Conservation (phyloP, 2,329 filamentous ascomycete species). For the Ceratocystis ficicola region DNA sequence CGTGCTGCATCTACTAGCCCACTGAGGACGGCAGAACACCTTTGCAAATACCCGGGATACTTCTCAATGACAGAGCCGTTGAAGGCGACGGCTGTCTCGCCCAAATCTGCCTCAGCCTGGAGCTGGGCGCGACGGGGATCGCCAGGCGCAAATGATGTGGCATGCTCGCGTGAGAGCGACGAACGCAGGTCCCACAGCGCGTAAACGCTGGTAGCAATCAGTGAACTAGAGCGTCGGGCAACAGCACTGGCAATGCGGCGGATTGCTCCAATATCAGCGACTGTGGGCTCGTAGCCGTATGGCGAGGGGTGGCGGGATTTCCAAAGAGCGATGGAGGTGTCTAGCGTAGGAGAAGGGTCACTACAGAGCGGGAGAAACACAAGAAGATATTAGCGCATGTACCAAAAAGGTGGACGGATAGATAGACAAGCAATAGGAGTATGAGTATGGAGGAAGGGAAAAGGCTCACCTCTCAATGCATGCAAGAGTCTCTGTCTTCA, state of each 20-base stretch:
- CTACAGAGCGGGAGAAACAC: slow-evolving; percentile 24
- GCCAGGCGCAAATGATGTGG: slow-evolving; percentile 29
- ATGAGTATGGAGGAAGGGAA: neutral
- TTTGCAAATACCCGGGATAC: slow-evolving; percentile 54
- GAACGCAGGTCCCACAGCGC: slow-evolving; percentile 47
- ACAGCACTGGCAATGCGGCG: slow-evolving; percentile 43
- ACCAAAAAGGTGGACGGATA: too few species aligned
- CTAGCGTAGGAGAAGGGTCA: slow-evolving; percentile 1
- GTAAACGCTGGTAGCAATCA: slow-evolving; percentile 48
- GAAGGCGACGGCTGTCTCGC: slow-evolving; percentile 54
- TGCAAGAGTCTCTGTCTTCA: slow-evolving; percentile 50
- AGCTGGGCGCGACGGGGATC: slow-evolving; percentile 33
- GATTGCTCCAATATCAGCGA: slow-evolving; percentile 40
- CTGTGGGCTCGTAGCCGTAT: slow-evolving; percentile 29
- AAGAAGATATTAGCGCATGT: neutral
- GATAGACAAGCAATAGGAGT: neutral
- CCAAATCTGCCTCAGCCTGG: slow-evolving; percentile 39
- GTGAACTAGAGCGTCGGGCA: slow-evolving; percentile 45
- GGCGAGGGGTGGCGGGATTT: slow-evolving; percentile 30
- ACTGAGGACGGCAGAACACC: slow-evolving; percentile 53
- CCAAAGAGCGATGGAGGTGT: slow-evolving; percentile 1
- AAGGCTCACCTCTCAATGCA: slow-evolving; percentile 42
- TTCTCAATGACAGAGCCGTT: slow-evolving; percentile 71
- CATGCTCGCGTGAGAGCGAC: slow-evolving; percentile 32
- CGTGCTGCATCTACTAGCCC: slow-evolving; percentile 37